Percentiles rank a stretch among this genome's conserved stretches.
Conservation (phyloP, 768 basidiomycete species). For the Tricholoma furcatifolium region DNA sequence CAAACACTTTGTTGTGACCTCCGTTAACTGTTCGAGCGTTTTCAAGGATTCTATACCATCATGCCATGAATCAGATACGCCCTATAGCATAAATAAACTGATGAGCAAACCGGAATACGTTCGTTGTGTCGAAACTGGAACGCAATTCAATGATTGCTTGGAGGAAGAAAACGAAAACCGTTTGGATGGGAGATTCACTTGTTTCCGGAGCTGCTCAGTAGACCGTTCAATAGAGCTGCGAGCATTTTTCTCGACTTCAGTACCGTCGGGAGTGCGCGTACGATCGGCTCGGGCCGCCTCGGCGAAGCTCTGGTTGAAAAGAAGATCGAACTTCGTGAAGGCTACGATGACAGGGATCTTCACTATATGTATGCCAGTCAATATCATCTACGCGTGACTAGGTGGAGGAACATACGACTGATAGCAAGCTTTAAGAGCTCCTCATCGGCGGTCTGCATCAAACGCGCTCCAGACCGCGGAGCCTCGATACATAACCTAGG, state of each 20-base stretch:
- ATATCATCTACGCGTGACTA: not conserved
- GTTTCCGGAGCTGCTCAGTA: not conserved
- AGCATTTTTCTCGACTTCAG: not conserved
- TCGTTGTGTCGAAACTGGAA: not conserved
- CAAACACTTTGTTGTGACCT: not conserved
- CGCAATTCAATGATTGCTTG: not conserved
- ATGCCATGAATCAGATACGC: not conserved
- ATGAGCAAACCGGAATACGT: not conserved
- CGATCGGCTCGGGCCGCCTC: not conserved
- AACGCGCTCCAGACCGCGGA: constrained; percentile 1
- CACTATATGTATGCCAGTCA: not conserved
- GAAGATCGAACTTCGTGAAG: constrained; percentile 4
- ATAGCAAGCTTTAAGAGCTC: not conserved
- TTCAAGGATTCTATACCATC: not conserved
- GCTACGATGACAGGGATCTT: constrained; percentile 4
- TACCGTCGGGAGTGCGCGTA: not conserved
- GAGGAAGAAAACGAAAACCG: not conserved
- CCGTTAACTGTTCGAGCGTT: not conserved
- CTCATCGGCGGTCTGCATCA: constrained; percentile 4
- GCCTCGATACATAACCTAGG: constrained; percentile 2
- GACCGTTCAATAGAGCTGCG: not conserved
- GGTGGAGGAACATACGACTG: not conserved
- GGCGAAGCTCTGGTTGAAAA: not conserved
- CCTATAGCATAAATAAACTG: too few species aligned
- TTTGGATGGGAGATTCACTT: not conserved